Percentiles rank a stretch among this genome's conserved stretches.
phyloP scores from a whole-genome alignment of 306 rosid species.

The Begonia peltatifolia region DNA sequence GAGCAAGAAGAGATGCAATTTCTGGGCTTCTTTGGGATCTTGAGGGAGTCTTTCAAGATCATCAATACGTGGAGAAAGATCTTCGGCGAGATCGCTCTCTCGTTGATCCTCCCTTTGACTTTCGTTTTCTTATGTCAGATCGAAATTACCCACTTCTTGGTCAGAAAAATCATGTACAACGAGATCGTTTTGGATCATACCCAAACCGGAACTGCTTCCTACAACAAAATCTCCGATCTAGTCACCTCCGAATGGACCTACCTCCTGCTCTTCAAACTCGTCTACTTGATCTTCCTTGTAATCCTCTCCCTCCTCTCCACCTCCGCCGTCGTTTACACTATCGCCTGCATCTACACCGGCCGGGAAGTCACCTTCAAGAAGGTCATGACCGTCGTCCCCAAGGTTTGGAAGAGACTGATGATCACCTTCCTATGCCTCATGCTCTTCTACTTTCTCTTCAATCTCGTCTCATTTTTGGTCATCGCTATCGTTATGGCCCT shows the following conservation, averaged over 20 bases:
- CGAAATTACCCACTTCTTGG: conserved; percentile 16
- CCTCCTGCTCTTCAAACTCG: conserved; percentile 16
- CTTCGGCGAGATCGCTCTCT: conserved; percentile 21
- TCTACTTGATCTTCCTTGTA: conserved; percentile 15
- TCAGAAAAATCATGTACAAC: conserved; percentile 5
- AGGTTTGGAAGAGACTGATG: conserved; percentile 20
- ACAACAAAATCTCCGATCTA: conserved; percentile 4
- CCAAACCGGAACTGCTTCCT: neutral
- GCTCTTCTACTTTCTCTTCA: conserved; percentile 6
- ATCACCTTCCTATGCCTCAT: conserved; percentile 17
- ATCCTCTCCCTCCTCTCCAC: conserved; percentile 24
- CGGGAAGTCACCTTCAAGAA: conserved; percentile 8
- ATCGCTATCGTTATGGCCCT: neutral
- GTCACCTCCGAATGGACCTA: conserved; percentile 8
- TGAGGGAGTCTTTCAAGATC: conserved; percentile 17
- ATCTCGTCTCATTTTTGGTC: neutral
- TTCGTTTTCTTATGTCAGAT: conserved; percentile 19
- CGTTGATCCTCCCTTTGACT: conserved; percentile 21
- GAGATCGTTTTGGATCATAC: conserved; percentile 3
- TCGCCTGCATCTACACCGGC: conserved; percentile 21
- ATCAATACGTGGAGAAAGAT: conserved; percentile 15
- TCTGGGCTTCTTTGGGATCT: conserved; percentile 19
- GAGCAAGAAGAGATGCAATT: conserved; percentile 29
- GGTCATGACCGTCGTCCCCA: conserved; percentile 13
- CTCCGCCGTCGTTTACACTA: conserved; percentile 22